Percentiles rank a stretch among this genome's conserved stretches.
Conservation (phyloP, 2,329 filamentous ascomycete genomes). For the Beauveria rudraprayagi region DNA sequence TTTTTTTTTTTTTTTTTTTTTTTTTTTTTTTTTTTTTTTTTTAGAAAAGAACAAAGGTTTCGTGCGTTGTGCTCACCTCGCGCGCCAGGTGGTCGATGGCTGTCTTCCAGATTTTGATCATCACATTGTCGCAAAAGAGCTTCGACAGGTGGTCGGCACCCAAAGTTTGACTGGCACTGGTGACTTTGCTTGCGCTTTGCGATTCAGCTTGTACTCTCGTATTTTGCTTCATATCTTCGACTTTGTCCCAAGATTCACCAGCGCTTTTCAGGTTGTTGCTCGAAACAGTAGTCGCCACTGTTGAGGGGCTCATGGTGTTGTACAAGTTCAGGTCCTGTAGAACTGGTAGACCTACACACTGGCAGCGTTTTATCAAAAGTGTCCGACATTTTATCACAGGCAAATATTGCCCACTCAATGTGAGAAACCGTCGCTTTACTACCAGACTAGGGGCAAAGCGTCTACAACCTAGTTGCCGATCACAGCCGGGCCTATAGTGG, state of each 20-base stretch:
- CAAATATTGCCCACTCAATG: not conserved
- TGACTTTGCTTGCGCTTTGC: not conserved
- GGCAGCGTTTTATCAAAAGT: not conserved
- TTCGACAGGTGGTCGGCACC: not conserved
- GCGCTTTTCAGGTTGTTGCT: not conserved
- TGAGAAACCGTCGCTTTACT: not conserved
- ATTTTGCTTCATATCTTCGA: not conserved
- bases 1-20: too few relatives aligned
- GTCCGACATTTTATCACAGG: not conserved
- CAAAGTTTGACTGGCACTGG: not conserved
- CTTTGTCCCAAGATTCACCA: not conserved
- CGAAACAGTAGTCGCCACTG: not conserved
- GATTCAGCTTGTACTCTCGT: not conserved
- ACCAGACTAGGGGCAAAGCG: not conserved
- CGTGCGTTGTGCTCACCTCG: not conserved
- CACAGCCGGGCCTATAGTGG: not conserved
- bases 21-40: not conserved
- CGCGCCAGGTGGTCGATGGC: constrained; percentile 7
- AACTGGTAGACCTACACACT: not conserved
- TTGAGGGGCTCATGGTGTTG: not conserved
- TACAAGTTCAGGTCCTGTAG: not conserved
- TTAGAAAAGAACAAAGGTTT: too few relatives aligned
- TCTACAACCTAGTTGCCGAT: not conserved
- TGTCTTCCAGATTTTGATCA: constrained; percentile 13
- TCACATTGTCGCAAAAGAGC: not conserved